Evolutionary conservation across 2,329 filamentous ascomycete species (phyloP), one percentile per base, ranked within the genome.

Genomic region (Colletotrichum kahawae): DNA sequence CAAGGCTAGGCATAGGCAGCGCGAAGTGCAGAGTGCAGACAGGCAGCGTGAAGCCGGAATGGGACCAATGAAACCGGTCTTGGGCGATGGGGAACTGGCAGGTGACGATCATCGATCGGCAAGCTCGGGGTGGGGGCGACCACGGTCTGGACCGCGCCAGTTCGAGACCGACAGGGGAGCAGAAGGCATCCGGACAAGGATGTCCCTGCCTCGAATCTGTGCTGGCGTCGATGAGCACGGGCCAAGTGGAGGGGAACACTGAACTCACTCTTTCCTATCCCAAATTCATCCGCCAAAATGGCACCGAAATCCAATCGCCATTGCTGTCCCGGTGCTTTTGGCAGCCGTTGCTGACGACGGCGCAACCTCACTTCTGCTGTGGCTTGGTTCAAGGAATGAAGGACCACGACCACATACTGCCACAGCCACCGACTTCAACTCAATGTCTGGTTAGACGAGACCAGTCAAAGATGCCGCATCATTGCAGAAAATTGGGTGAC

Each of bases 91-190:
- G 24, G 18, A 27, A 34, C 43, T 59, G 69, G 69, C 69, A 72
- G 62, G 63, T 67, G 63, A 64, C 43, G 72, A 75, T 75, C 72
- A 57, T 72, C 34, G 69, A 75, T 75, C 69, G 72, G 69, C 57
- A 34, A 59, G 27, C 33, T 71, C 18, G 14, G 43, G 29, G 69
- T 48, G 69, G 63, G 43, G 69, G 54, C 63, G 69, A 75, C 70
- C 57, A 48, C 63, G 57, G 69, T 75, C 72, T 67, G 48, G 72
- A 75, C 69, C 63, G 63, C 63, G 56, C 72, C 69, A 67, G 34
- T 64, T 51, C 69, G 21, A 63, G 69, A 67, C 69, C 56, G 57
- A 67, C 69, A 72, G 62, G 69, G 63, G 68, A 8, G 56, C 3
- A 38, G n/a, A 18, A 33, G 13, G 29, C 18, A 18, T 33, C 4